Conservation (phyloP, 2,329 filamentous ascomycete genomes). For the Neonectria sp. region DNA sequence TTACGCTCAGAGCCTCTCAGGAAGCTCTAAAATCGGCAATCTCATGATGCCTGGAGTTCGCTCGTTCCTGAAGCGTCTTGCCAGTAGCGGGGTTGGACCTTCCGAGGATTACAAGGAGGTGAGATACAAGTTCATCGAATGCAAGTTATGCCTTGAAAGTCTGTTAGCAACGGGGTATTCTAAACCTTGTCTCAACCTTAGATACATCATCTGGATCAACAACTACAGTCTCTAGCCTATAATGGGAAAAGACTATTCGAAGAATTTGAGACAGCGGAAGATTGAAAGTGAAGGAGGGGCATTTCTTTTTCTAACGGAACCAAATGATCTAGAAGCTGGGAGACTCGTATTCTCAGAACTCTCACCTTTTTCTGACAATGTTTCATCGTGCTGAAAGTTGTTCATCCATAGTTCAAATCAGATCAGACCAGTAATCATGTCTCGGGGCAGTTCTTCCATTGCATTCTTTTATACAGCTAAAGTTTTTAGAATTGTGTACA, state of each 20-base stretch:
- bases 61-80: neutral
- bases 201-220: neutral
- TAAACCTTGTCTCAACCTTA: neutral
- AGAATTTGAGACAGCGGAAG: neutral
- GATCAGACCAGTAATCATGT: too few relatives aligned
- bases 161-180: neutral
- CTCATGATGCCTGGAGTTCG: neutral
- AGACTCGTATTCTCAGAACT: too few relatives aligned
- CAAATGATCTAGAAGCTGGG: neutral
- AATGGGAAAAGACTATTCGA: neutral
- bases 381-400: too few relatives aligned
- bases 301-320: neutral
- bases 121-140: neutral
- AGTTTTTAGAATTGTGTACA: too few relatives aligned
- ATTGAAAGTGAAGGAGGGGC: neutral
- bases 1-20: neutral
- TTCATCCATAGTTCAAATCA: too few relatives aligned
- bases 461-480: too few relatives aligned
- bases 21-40: too few relatives aligned
- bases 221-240: neutral
- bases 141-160: neutral
- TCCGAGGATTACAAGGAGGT: neutral
- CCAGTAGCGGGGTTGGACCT: neutral
- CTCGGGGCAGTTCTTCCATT: too few relatives aligned
- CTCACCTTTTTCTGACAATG: too few relatives aligned